Percentiles rank a stretch among this genome's conserved stretches.
Evolutionary conservation across 2,329 filamentous ascomycete genomes (phyloP).

Genomic region (Paraphoma sp.): DNA sequence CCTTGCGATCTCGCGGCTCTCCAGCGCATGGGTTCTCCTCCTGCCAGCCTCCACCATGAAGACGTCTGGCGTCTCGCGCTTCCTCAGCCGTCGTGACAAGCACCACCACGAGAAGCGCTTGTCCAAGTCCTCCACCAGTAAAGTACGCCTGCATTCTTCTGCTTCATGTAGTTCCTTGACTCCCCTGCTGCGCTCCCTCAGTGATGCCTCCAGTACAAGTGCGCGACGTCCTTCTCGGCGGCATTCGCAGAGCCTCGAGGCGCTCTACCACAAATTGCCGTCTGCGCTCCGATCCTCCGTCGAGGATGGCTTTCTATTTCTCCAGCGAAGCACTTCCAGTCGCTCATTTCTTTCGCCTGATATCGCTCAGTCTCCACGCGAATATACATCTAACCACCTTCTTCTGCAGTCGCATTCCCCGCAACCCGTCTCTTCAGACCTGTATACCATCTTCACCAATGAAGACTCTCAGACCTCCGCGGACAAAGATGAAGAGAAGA

Average conservation of each 20-base stretch:
- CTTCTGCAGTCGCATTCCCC: constrained; percentile 32
- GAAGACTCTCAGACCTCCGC: constrained; percentile 58
- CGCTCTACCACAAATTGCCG: constrained; percentile 33
- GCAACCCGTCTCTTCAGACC: constrained; percentile 50
- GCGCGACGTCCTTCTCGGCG: constrained; percentile 12
- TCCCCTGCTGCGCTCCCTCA: constrained; percentile 14
- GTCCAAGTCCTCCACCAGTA: constrained; percentile 39
- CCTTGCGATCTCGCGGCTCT: constrained; percentile 8
- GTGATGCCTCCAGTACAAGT: background rate
- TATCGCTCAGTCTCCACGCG: constrained; percentile 17
- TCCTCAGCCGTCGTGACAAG: constrained; percentile 74
- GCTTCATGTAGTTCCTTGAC: constrained; percentile 21
- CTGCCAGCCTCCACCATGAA: constrained; percentile 49
- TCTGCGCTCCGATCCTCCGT: constrained; percentile 20
- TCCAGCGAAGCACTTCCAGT: constrained; percentile 23
- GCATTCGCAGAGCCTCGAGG: constrained; percentile 24
- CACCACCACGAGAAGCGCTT: constrained; percentile 46
- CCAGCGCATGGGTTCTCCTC: constrained; percentile 23
- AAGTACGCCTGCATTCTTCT: constrained; percentile 37
- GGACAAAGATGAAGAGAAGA: constrained; percentile 65
- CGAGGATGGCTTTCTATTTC: constrained; percentile 24
- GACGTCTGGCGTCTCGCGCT: constrained; percentile 61
- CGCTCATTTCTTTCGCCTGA: constrained; percentile 14
- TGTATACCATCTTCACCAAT: constrained; percentile 70
- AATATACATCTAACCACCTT: constrained; percentile 33